These are phyloP conservation scores for Coemansia sp. DNA, from an alignment of 192 early-diverging fungal genomes.

Conservation along the genomic window DNA sequence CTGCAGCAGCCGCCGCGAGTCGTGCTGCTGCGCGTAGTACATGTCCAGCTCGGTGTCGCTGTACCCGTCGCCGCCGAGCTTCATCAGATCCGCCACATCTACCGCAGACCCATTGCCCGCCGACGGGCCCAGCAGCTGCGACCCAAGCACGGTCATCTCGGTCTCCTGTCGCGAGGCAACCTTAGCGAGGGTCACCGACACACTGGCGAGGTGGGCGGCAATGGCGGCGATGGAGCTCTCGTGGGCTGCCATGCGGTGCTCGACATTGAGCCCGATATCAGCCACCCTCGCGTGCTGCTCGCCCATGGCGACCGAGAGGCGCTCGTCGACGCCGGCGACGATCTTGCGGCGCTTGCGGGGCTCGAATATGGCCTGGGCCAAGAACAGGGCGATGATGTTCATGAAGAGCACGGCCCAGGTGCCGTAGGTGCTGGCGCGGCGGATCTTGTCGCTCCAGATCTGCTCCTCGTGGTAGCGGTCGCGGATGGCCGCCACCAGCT, in stretches of 20 bases:
- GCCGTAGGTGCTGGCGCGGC: constrained; percentile 70
- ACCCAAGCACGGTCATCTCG: not conserved
- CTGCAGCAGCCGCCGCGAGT: not conserved
- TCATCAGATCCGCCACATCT: not conserved
- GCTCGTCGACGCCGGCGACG: constrained; percentile 66
- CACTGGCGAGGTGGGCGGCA: constrained; percentile 17
- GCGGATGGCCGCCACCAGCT: constrained; percentile 67
- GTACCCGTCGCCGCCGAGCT: constrained; percentile 14
- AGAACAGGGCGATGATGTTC: constrained; percentile 65
- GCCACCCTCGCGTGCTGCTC: constrained; percentile 38
- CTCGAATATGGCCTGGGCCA: constrained; percentile 75
- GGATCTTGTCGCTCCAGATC: constrained; percentile 85
- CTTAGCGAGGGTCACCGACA: constrained; percentile 16
- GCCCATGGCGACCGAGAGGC: constrained; percentile 49
- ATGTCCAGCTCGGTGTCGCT: constrained; percentile 47
- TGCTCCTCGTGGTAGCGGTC: constrained; percentile 82
- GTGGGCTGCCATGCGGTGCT: constrained; percentile 11
- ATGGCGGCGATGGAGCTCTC: constrained; percentile 13
- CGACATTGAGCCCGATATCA: not conserved
- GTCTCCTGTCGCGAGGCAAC: constrained; percentile 24
- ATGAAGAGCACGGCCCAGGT: constrained; percentile 72
- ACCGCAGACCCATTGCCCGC: not conserved
- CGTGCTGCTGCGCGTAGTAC: constrained; percentile 32
- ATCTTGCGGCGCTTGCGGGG: constrained; percentile 67
- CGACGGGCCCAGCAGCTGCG: not conserved